A percentile compares a stretch with the other conserved stretches of the same genome.
These are phyloP conservation scores for Candida takata DNA, from an alignment of 805 yeast species.

Conservation along the genomic window DNA sequence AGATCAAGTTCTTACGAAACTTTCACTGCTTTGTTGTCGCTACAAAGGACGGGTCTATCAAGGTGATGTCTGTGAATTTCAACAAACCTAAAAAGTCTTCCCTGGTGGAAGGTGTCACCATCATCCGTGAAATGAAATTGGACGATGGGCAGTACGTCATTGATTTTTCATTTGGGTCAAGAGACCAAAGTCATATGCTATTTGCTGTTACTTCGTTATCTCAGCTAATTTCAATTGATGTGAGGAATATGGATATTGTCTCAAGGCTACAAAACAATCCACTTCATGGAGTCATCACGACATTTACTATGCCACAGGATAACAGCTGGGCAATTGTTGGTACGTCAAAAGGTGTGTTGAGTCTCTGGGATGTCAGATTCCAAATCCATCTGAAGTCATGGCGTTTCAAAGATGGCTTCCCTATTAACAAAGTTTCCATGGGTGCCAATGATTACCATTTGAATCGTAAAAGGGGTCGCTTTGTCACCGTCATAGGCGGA, in stretches of 20 bases:
- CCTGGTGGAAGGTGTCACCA: conserved; percentile 14
- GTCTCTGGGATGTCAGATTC: conserved; percentile 79
- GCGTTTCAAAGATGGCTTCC: conserved; percentile 43
- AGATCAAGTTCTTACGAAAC: conserved; percentile 43
- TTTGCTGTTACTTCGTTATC: conserved; percentile 47
- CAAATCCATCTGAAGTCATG: conserved; percentile 52
- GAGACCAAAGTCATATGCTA: conserved; percentile 34
- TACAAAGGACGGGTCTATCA: conserved; percentile 30
- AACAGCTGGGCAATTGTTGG: conserved; percentile 67
- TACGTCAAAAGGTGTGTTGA: conserved; percentile 64
- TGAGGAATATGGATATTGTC: conserved; percentile 44
- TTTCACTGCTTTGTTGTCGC: conserved; percentile 54
- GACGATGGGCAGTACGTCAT: conserved; percentile 36
- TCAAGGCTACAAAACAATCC: conserved; percentile 45
- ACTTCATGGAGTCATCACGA: conserved; percentile 57
- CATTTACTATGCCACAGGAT: conserved; percentile 49
- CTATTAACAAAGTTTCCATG: conserved; percentile 41
- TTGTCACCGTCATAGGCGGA: conserved; percentile 63
- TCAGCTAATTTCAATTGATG: conserved; percentile 46
- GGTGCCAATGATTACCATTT: conserved; percentile 35
- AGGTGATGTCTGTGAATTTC: conserved; percentile 32
- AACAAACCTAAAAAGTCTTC: conserved; percentile 18
- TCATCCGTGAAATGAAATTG: conserved; percentile 37
- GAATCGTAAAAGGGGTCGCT: conserved; percentile 31
- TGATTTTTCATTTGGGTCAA: conserved; percentile 34